These are phyloP conservation scores for Podila epicladia DNA, from an alignment of 192 early-diverging fungal species.

Conservation along the genomic window DNA sequence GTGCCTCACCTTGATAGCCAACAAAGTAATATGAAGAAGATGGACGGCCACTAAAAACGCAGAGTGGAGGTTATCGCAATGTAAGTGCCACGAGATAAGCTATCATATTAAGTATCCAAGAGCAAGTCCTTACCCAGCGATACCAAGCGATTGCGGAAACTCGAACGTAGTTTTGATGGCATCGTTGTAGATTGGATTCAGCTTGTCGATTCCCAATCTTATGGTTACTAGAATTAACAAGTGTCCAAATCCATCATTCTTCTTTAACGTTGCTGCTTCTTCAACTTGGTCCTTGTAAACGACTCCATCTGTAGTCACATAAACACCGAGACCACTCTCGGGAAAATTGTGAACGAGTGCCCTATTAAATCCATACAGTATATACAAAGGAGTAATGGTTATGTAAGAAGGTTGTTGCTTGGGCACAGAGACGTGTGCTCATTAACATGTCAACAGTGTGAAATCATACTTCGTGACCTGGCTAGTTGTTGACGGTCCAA, in stretches of 20 bases:
- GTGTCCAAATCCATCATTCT: conserved; percentile 60
- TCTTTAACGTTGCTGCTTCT: conserved; percentile 58
- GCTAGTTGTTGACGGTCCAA: conserved; percentile 91
- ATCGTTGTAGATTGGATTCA: conserved; percentile 89
- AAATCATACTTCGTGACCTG: conserved; percentile 77
- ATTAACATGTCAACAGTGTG: conserved; percentile 5
- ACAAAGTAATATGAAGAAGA: conserved; percentile 95
- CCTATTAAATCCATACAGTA: conserved; percentile 37
- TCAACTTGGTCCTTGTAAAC: conserved; percentile 80
- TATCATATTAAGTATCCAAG: not conserved
- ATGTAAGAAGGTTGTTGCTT: not conserved
- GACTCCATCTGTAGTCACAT: conserved; percentile 86
- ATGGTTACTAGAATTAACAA: conserved; percentile 88
- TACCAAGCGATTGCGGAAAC: conserved; percentile 84
- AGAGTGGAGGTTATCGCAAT: conserved; percentile 1
- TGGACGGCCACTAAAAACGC: conserved; percentile 77
- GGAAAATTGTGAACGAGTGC: conserved; percentile 67
- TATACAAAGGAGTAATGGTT: not conserved
- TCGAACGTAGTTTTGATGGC: conserved; percentile 79
- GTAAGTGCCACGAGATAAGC: not conserved
- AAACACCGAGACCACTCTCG: conserved; percentile 67
- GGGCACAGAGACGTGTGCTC: not conserved
- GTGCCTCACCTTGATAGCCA: conserved; percentile 81
- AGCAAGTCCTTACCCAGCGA: conserved; percentile 78
- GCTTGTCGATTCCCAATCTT: conserved; percentile 88